A percentile compares a stretch with the other conserved stretches of the same genome.
Evolutionary conservation across 2,329 filamentous ascomycete species (phyloP).

Genomic region (Fusarium drepaniforme): DNA sequence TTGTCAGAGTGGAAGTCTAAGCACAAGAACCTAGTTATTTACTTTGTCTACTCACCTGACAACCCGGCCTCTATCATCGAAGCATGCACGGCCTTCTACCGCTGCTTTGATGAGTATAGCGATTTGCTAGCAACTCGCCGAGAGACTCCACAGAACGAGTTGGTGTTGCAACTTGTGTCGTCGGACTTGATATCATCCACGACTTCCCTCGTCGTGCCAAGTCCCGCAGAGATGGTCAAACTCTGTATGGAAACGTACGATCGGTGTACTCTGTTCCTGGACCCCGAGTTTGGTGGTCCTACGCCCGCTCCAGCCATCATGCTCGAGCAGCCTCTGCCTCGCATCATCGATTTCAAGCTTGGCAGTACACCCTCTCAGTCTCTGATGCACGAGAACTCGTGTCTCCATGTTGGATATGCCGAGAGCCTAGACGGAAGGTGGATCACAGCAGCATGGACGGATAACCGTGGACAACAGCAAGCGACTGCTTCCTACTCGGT

Average conservation of each 20-base stretch:
- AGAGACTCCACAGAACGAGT: conserved; percentile 65
- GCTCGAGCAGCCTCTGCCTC: conserved; percentile 77
- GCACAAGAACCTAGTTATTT: conserved; percentile 77
- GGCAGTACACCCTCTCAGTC: conserved; percentile 76
- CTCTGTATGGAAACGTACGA: conserved; percentile 84
- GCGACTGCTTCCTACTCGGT: conserved; percentile 81
- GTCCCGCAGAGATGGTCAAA: conserved; percentile 68
- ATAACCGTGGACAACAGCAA: conserved; percentile 80
- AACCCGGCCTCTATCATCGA: conserved; percentile 73
- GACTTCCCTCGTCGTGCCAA: conserved; percentile 71
- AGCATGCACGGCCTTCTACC: conserved; percentile 79
- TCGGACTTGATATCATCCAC: conserved; percentile 75
- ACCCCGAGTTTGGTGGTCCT: conserved; percentile 57
- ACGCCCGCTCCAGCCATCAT: conserved; percentile 78
- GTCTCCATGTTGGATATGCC: conserved; percentile 84
- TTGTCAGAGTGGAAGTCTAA: conserved; percentile 57
- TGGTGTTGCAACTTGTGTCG: conserved; percentile 84
- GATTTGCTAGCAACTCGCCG: conserved; percentile 58
- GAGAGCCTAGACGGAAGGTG: conserved; percentile 81
- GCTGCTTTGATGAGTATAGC: conserved; percentile 72
- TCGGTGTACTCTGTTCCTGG: conserved; percentile 69
- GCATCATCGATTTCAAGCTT: conserved; percentile 81
- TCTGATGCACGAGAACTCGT: conserved; percentile 81
- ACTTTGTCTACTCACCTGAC: conserved; percentile 78
- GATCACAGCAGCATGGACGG: conserved; percentile 85